phyloP scores from a whole-genome alignment of 768 basidiomycete genomes.

The Pisolithus tinctorius region DNA sequence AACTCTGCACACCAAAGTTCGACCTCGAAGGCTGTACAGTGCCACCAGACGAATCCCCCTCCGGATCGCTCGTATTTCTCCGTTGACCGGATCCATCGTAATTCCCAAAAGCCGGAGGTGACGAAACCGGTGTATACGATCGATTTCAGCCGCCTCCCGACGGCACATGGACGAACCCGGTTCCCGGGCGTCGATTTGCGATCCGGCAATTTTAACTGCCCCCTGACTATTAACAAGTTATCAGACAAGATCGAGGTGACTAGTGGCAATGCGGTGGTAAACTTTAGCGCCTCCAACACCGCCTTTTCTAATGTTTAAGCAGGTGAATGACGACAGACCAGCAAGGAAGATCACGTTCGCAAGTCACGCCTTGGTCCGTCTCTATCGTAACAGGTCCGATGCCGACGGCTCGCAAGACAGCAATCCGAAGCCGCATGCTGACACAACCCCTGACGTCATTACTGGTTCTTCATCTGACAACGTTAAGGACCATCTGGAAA shows the following conservation, averaged over 20 bases:
- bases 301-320: conserved; percentile 7
- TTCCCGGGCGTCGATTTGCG: conserved; percentile 3
- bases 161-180: conserved; percentile 7
- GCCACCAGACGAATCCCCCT: too few species aligned
- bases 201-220: not conserved
- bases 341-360: not conserved
- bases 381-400: not conserved
- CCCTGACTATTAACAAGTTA: conserved; percentile 4
- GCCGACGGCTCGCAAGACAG: not conserved
- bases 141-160: conserved; percentile 22
- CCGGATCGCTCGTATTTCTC: not conserved
- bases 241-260: conserved; percentile 13
- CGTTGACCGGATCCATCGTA: not conserved
- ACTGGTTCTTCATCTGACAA: too few species aligned
- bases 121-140: conserved; percentile 13
- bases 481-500: too few species aligned
- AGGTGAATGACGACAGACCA: not conserved
- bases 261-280: conserved; percentile 6
- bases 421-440: not conserved
- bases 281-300: conserved; percentile 19
- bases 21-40: too few species aligned
- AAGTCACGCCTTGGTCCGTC: not conserved
- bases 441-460: not conserved
- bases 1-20: too few species aligned
- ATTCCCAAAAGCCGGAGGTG: not conserved